Evolutionary conservation across 106 monocot species (phyloP).

Genomic region (Xerophyta viscosa): DNA sequence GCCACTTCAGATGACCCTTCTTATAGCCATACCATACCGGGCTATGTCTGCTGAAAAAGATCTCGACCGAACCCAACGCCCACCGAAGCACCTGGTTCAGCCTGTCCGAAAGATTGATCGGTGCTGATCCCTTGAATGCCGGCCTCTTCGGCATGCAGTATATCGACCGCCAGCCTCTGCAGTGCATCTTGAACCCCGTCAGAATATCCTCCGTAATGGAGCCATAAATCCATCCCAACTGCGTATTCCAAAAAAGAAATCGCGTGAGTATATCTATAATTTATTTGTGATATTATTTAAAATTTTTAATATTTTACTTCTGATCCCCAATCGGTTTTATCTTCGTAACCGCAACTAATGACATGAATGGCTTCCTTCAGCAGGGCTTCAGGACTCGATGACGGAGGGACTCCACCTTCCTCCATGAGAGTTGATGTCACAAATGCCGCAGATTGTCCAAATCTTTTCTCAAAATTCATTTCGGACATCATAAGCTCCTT

Average conservation of each 20-base stretch:
- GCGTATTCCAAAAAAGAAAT: constrained; percentile 4
- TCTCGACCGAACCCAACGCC: constrained; percentile 97
- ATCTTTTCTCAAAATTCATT: constrained; percentile 95
- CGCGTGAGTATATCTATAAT: too few relatives aligned
- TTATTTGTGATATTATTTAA: too few relatives aligned
- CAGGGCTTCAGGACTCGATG: constrained; percentile 78
- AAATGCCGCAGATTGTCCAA: constrained; percentile 87
- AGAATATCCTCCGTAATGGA: constrained; percentile 97
- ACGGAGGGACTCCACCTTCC: constrained; percentile 87
- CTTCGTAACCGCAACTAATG: constrained; percentile 97
- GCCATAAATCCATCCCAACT: constrained; percentile 98
- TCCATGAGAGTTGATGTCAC: constrained; percentile 97
- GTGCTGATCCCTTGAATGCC: constrained; percentile 94
- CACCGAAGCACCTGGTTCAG: constrained; percentile 92
- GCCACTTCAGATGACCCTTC: constrained; percentile 85
- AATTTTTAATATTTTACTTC: constrained; percentile 43
- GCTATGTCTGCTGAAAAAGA: constrained; percentile 95
- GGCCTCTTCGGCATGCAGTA: constrained; percentile 95
- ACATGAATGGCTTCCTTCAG: constrained; percentile 98
- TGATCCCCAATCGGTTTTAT: constrained; percentile 89
- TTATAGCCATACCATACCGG: constrained; percentile 85
- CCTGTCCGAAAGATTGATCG: constrained; percentile 88
- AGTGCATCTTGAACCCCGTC: constrained; percentile 99
- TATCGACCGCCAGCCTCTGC: constrained; percentile 84
- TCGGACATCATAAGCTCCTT: constrained; percentile 64